phyloP scores from a whole-genome alignment of 768 basidiomycete genomes.

The Porphyrellus cyaneotinctus region DNA sequence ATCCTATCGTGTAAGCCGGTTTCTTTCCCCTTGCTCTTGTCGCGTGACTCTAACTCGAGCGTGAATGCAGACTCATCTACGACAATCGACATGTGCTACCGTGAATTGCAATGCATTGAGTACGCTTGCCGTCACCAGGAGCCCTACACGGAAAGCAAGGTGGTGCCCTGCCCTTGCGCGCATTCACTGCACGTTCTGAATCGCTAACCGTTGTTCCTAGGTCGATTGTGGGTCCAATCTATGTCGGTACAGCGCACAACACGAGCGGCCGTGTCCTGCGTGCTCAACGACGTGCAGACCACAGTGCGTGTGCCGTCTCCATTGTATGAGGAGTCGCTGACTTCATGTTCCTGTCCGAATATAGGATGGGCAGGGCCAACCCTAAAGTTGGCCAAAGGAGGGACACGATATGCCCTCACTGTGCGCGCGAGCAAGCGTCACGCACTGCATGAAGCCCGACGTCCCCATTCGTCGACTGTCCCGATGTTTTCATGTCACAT shows the following conservation, averaged over 20 bases:
- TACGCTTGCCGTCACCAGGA: slow-evolving; percentile 39
- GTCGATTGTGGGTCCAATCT: slow-evolving; percentile 39
- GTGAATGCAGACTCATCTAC: slow-evolving; percentile 5
- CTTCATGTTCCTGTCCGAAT: background rate
- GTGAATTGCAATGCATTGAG: slow-evolving; percentile 36
- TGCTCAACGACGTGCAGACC: slow-evolving; percentile 40
- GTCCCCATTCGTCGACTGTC: background rate
- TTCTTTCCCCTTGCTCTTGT: background rate
- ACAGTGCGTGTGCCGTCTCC: slow-evolving; percentile 29
- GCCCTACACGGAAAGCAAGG: slow-evolving; percentile 30
- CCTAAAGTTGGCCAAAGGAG: slow-evolving; percentile 17
- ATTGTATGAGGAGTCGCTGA: slow-evolving; percentile 12
- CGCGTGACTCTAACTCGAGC: slow-evolving; percentile 10
- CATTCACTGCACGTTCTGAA: background rate
- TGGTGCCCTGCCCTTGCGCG: background rate
- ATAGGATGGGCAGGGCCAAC: slow-evolving; percentile 24
- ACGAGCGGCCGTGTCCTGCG: slow-evolving; percentile 31
- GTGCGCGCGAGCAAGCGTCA: slow-evolving; percentile 13
- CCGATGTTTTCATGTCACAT: background rate
- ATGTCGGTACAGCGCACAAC: slow-evolving; percentile 43
- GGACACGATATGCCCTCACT: slow-evolving; percentile 20
- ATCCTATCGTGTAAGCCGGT: slow-evolving; percentile 19
- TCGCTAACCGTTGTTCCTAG: slow-evolving; percentile 20
- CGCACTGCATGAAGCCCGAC: background rate
- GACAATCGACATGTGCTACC: slow-evolving; percentile 39